Conservation (phyloP, 2,329 filamentous ascomycete species). For the Trichophyton mentagrophytes region DNA sequence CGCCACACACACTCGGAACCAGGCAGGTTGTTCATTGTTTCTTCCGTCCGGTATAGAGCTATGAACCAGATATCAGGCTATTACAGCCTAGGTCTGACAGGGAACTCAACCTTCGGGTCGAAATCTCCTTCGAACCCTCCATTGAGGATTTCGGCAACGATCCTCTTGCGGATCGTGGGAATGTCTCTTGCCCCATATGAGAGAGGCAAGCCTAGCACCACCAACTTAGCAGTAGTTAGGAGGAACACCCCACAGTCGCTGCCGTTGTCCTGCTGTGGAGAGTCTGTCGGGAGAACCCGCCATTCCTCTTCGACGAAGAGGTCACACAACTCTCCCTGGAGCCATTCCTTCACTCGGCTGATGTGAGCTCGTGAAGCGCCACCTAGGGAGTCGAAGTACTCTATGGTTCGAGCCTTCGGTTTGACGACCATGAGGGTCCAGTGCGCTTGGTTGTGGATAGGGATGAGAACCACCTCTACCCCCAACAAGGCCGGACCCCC, state of each 20-base stretch:
- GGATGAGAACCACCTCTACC: conserved; percentile 37
- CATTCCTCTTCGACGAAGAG: conserved; percentile 34
- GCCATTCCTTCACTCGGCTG: conserved; percentile 29
- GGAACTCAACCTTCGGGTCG: conserved; percentile 14
- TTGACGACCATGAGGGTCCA: conserved; percentile 38
- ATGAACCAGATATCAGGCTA: conserved; percentile 4
- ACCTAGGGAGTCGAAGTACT: conserved; percentile 37
- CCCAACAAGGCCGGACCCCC: conserved; percentile 32
- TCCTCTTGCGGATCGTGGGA: conserved; percentile 30
- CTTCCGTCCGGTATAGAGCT: background rate
- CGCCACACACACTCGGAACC: background rate
- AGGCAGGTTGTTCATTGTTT: background rate
- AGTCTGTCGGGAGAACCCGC: conserved; percentile 27
- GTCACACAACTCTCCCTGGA: conserved; percentile 30
- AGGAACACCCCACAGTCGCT: conserved; percentile 41
- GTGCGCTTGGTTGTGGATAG: conserved; percentile 34
- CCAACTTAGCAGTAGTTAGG: conserved; percentile 37
- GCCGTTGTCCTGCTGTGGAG: conserved; percentile 35
- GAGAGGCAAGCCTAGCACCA: conserved; percentile 32
- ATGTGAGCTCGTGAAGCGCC: conserved; percentile 23
- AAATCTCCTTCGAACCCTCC: conserved; percentile 35
- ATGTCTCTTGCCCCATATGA: conserved; percentile 32
- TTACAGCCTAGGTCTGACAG: conserved; percentile 12
- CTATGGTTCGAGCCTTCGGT: conserved; percentile 32
- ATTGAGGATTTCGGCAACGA: conserved; percentile 37